Evolutionary conservation across 495 filamentous ascomycete genomes (phyloP).

Genomic region (Penicillium coprophilum): DNA sequence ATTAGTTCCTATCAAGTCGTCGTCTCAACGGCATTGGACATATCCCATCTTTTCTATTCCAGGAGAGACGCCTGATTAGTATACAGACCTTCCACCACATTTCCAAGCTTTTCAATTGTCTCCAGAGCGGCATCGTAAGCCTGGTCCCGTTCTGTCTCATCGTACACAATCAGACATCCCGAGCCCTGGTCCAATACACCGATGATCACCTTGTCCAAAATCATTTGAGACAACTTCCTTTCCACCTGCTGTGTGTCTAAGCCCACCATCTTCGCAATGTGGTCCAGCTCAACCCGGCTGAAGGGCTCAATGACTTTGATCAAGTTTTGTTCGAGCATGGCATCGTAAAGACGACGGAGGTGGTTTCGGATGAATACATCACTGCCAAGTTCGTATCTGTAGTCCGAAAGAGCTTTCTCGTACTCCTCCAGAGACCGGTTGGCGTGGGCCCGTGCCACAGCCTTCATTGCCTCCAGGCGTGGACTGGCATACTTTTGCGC

Average conservation of each 20-base stretch:
- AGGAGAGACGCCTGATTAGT: slow-evolving; percentile 94
- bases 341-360: slow-evolving; percentile 90
- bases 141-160: slow-evolving; percentile 90
- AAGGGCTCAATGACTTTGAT: slow-evolving; percentile 99
- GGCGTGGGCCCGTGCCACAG: slow-evolving; percentile 89
- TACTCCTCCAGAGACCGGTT: slow-evolving; percentile 96
- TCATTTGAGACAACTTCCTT: slow-evolving; percentile 98
- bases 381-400: slow-evolving; percentile 85
- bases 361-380: slow-evolving; percentile 96
- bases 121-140: slow-evolving; percentile 91
- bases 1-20: slow-evolving; percentile 27
- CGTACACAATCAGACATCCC: slow-evolving; percentile 93
- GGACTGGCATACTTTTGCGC: slow-evolving; percentile 92
- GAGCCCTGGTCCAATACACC: slow-evolving; percentile 97
- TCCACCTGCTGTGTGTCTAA: slow-evolving; percentile 96
- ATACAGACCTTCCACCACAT: slow-evolving; percentile 95
- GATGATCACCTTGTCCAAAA: slow-evolving; percentile 96
- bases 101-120: slow-evolving; percentile 95
- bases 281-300: slow-evolving; percentile 91
- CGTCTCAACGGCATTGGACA: slow-evolving; percentile 24
- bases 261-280: slow-evolving; percentile 96
- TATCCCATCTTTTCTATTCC: slow-evolving; percentile 57
- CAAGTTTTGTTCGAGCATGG: slow-evolving; percentile 97
- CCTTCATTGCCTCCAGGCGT: slow-evolving; percentile 97
- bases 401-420: slow-evolving; percentile 83